Percentiles rank a stretch among this genome's conserved stretches.
phyloP scores from a whole-genome alignment of 495 filamentous ascomycete genomes.

The Bathelium albidoporum region DNA sequence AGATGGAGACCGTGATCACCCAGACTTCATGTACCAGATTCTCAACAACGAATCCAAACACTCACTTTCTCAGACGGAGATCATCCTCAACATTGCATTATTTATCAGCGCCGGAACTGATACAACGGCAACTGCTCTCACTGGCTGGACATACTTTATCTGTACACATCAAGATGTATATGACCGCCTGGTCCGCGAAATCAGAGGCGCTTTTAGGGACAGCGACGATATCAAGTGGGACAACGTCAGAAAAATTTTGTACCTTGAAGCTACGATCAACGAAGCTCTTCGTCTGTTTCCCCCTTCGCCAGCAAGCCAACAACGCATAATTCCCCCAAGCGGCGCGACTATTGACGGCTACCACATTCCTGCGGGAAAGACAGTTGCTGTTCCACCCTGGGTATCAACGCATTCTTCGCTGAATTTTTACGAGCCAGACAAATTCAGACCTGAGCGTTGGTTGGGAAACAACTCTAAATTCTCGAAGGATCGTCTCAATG shows the following conservation, averaged over 20 bases:
- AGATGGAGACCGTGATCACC: conserved; percentile 17
- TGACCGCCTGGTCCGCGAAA: conserved; percentile 38
- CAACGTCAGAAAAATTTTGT: conserved; percentile 34
- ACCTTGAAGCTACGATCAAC: conserved; percentile 47
- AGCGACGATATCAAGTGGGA: conserved; percentile 43
- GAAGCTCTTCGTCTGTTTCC: conserved; percentile 51
- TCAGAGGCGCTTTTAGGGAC: conserved; percentile 40
- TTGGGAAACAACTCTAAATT: conserved; percentile 13
- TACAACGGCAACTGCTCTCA: conserved; percentile 30
- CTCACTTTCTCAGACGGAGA: conserved; percentile 23
- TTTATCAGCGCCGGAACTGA: conserved; percentile 31
- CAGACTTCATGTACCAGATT: conserved; percentile 29
- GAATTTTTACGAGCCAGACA: conserved; percentile 23
- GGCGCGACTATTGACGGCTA: conserved; percentile 35
- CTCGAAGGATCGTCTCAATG: conserved; percentile 20
- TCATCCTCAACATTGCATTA: conserved; percentile 25
- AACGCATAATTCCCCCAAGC: conserved; percentile 31
- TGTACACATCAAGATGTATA: conserved; percentile 24
- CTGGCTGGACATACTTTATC: conserved; percentile 31
- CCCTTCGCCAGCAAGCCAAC: conserved; percentile 40
- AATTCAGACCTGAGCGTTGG: conserved; percentile 26
- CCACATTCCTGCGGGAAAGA: conserved; percentile 35
- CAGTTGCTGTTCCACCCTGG: conserved; percentile 26
- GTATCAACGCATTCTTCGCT: not conserved
- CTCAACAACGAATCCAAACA: conserved; percentile 25